A percentile compares a stretch with the other conserved stretches of the same genome.
Conservation (phyloP, 2,329 filamentous ascomycete species). For the Aspergillus sp. region DNA sequence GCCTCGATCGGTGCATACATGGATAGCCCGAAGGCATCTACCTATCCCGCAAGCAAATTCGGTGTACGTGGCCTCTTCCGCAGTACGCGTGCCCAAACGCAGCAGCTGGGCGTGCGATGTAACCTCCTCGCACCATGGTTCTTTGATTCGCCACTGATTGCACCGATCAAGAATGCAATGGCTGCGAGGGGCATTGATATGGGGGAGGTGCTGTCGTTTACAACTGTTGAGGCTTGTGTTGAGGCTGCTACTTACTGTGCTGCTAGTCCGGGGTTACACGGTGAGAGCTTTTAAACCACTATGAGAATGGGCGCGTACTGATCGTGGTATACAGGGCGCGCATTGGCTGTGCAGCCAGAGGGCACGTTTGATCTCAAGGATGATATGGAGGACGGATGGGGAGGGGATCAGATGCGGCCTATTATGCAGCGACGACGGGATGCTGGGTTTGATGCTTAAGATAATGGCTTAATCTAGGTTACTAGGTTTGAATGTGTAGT, state of each 20-base stretch:
- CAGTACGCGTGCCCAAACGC: not conserved
- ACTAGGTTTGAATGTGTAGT: not conserved
- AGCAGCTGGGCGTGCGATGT: not conserved
- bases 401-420: not conserved
- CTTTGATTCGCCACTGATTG: not conserved
- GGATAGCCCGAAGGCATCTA: not conserved
- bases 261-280: not conserved
- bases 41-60: not conserved
- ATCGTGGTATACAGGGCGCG: not conserved
- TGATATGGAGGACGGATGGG: conserved; percentile 1
- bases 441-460: not conserved
- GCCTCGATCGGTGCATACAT: not conserved
- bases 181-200: not conserved
- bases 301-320: not conserved
- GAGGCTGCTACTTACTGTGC: not conserved
- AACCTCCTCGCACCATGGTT: not conserved
- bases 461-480: no score
- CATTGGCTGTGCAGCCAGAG: not conserved
- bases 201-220: not conserved
- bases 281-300: not conserved
- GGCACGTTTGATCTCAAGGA: not conserved
- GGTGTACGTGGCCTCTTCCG: not conserved
- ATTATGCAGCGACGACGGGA: not conserved
- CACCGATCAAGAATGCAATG: not conserved
- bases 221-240: not conserved